Evolutionary conservation across 2,329 filamentous ascomycete species (phyloP).

Genomic region (Phaeomoniella chlamydospora): DNA sequence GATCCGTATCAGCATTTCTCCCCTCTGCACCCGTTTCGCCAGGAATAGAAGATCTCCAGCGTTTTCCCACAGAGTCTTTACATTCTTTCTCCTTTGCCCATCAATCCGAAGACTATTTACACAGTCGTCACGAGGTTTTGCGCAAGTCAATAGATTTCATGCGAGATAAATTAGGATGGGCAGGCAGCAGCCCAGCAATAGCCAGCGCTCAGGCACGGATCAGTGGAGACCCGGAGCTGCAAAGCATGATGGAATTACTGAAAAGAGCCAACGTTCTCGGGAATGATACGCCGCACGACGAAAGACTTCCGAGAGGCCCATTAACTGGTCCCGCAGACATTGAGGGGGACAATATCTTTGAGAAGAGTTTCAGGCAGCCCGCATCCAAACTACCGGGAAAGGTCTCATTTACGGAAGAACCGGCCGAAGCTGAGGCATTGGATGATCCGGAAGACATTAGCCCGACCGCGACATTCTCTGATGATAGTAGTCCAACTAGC

Average conservation of each 20-base stretch:
- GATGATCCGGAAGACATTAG: constrained; percentile 13
- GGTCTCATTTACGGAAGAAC: background rate
- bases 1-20: constrained; percentile 37
- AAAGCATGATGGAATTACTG: constrained; percentile 80
- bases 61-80: constrained; percentile 88
- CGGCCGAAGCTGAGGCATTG: background rate
- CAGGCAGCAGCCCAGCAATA: constrained; percentile 58
- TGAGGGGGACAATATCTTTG: constrained; percentile 68
- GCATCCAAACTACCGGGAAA: constrained; percentile 1
- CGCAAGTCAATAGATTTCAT: constrained; percentile 95
- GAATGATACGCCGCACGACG: constrained; percentile 37
- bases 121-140: constrained; percentile 82
- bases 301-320: constrained; percentile 43
- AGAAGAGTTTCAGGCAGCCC: constrained; percentile 54
- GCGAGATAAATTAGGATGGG: constrained; percentile 79
- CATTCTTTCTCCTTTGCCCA: constrained; percentile 98
- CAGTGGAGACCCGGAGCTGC: constrained; percentile 70
- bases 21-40: constrained; percentile 56
- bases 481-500: constrained; percentile 10
- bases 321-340: constrained; percentile 66
- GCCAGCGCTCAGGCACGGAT: constrained; percentile 71
- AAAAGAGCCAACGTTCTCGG: constrained; percentile 68
- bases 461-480: constrained; percentile 17
- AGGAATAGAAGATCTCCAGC: constrained; percentile 67
- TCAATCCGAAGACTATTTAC: constrained; percentile 81